A percentile compares a stretch with the other conserved stretches of the same genome.
Conservation (phyloP, 352 stramenopile species). For the Globisporangium spiculum region DNA sequence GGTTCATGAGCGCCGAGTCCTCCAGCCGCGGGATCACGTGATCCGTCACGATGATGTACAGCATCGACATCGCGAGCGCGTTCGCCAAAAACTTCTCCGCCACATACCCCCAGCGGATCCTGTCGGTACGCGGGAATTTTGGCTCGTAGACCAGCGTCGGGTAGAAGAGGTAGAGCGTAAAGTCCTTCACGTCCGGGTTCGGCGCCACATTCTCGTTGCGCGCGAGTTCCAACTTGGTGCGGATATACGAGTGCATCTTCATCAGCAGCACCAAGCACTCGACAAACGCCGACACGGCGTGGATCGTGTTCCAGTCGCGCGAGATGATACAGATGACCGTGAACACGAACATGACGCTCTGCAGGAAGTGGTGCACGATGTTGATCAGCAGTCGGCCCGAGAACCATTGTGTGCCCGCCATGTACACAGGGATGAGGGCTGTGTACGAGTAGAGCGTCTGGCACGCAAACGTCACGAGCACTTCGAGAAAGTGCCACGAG, state of each 20-base stretch:
- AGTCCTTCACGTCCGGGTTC: constrained; percentile 47
- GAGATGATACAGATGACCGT: constrained; percentile 64
- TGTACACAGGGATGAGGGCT: constrained; percentile 67
- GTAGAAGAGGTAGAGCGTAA: constrained; percentile 66
- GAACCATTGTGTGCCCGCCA: constrained; percentile 40
- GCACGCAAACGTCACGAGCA: constrained; percentile 62
- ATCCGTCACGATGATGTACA: constrained; percentile 91
- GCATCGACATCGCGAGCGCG: constrained; percentile 70
- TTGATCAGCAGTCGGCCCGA: constrained; percentile 53
- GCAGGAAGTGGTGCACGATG: constrained; percentile 64
- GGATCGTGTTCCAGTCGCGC: constrained; percentile 72
- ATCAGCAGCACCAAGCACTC: constrained; percentile 74
- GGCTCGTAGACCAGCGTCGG: constrained; percentile 96
- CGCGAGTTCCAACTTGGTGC: constrained; percentile 62
- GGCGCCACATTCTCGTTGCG: constrained; percentile 29
- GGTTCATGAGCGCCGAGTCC: constrained; percentile 54
- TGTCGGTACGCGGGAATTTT: constrained; percentile 81
- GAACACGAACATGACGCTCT: constrained; percentile 73
- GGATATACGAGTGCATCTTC: constrained; percentile 86
- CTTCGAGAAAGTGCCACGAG: constrained; percentile 68
- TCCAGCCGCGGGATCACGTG: constrained; percentile 85
- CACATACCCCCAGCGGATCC: constrained; percentile 86
- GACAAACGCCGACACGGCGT: constrained; percentile 71
- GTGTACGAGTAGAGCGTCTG: constrained; percentile 73
- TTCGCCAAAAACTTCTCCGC: constrained; percentile 77